Evolutionary conservation across 352 stramenopile species (phyloP).

Genomic region (Globisporangium cylindrosporum): DNA sequence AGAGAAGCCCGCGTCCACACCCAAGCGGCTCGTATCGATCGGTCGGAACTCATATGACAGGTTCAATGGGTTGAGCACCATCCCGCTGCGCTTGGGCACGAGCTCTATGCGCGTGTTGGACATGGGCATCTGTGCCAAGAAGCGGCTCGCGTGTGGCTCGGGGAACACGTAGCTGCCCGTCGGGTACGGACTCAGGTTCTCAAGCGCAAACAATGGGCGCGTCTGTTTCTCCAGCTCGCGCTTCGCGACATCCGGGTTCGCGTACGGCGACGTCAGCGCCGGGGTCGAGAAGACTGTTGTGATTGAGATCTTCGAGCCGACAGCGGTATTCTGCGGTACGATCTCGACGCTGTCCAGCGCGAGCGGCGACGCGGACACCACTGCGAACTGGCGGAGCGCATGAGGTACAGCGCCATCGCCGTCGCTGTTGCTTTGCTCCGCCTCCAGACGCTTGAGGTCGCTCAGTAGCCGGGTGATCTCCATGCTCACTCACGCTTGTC

Average conservation of each 20-base stretch:
- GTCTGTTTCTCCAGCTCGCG: constrained; percentile 28
- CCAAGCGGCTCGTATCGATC: constrained; percentile 28
- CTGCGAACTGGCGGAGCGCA: constrained; percentile 44
- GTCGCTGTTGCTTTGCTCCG: neutral
- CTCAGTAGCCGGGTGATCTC: constrained; percentile 35
- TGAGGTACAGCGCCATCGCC: constrained; percentile 2
- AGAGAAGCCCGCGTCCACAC: constrained; percentile 50
- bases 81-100: constrained; percentile 35
- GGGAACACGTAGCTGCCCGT: constrained; percentile 16
- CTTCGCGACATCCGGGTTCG: constrained; percentile 19
- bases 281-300: constrained; percentile 41
- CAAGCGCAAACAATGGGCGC: constrained; percentile 38
- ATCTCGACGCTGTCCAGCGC: constrained; percentile 45
- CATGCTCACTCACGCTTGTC: constrained; percentile 6
- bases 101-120: constrained; percentile 50
- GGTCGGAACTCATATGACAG: constrained; percentile 64
- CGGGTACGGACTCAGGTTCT: constrained; percentile 37
- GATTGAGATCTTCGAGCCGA: neutral
- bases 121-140: constrained; percentile 75
- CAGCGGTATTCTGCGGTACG: constrained; percentile 20
- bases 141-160: constrained; percentile 37
- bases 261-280: constrained; percentile 33
- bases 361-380: constrained; percentile 41
- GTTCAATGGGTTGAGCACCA: constrained; percentile 53
- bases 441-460: constrained; percentile 36